These are phyloP conservation scores for Fraxinus americana DNA, from an alignment of 257 asterid genomes.

Conservation along the genomic window DNA sequence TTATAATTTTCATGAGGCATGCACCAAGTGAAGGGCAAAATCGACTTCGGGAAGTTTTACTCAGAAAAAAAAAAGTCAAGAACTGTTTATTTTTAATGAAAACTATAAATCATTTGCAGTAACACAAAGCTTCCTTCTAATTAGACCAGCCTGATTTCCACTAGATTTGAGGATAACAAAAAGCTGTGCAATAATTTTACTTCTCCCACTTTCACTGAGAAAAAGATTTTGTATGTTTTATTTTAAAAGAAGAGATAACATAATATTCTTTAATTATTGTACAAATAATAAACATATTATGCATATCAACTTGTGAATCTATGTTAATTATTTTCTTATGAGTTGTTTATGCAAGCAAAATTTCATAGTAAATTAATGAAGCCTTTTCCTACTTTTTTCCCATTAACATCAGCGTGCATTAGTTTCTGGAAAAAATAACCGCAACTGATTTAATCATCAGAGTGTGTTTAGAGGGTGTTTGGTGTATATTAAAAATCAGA, in stretches of 20 bases:
- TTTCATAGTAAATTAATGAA: neutral
- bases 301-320: neutral
- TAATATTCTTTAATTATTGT: neutral
- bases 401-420: neutral
- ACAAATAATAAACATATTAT: conserved; percentile 11
- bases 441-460: neutral
- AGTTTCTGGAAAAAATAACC: neutral
- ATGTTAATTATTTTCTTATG: conserved; percentile 1
- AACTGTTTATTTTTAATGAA: conserved; percentile 23
- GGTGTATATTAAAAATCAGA: no score
- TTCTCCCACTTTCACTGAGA: conserved; percentile 40
- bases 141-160: conserved; percentile 65
- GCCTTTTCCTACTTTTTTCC: neutral
- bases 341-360: neutral
- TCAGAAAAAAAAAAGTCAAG: neutral
- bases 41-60: conserved; percentile 15
- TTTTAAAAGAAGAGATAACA: conserved; percentile 14
- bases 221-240: conserved; percentile 18
- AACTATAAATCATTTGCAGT: conserved; percentile 31
- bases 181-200: conserved; percentile 30
- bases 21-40: conserved; percentile 28
- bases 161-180: conserved; percentile 46
- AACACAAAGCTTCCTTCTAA: conserved; percentile 44
- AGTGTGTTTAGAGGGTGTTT: neutral
- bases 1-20: conserved; percentile 10